phyloP scores from a whole-genome alignment of 805 yeast genomes.

The Zygosaccharomyces lentus region DNA sequence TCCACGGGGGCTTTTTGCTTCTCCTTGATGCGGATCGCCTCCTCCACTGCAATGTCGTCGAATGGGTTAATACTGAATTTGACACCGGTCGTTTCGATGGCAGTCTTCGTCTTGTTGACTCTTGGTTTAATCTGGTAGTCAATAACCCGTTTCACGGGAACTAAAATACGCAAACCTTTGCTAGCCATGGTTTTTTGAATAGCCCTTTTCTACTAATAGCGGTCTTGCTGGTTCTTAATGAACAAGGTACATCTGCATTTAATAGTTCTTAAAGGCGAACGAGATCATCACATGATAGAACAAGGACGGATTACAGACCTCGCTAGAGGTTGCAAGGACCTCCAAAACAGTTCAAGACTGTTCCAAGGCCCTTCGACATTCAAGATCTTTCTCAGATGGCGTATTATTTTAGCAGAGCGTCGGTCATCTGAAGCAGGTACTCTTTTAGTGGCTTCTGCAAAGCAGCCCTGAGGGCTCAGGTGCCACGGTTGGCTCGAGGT shows the following conservation, averaged over 20 bases:
- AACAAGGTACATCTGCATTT: neutral
- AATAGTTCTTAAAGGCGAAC: neutral
- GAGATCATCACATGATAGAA: neutral
- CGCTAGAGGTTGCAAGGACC: neutral
- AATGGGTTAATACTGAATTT: conserved; percentile 94
- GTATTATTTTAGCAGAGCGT: too few species aligned
- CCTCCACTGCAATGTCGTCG: conserved; percentile 97
- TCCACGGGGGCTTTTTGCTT: conserved; percentile 65
- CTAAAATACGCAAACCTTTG: conserved; percentile 50
- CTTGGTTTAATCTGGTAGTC: conserved; percentile 93
- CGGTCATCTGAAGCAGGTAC: too few species aligned
- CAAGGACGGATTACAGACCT: neutral
- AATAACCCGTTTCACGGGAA: conserved; percentile 92
- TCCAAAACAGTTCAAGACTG: neutral
- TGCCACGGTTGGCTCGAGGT: too few species aligned
- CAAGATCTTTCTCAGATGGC: too few species aligned
- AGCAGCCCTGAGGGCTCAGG: neutral
- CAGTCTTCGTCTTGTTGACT: conserved; percentile 72
- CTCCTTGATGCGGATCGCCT: conserved; percentile 76
- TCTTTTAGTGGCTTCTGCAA: too few species aligned
- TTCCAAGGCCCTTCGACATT: neutral
- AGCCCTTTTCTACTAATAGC: neutral
- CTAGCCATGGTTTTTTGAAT: conserved; percentile 12
- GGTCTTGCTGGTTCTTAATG: neutral
- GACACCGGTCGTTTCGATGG: conserved; percentile 77